Evolutionary conservation across 768 basidiomycete species (phyloP).

Genomic region (Lactarius quietus): DNA sequence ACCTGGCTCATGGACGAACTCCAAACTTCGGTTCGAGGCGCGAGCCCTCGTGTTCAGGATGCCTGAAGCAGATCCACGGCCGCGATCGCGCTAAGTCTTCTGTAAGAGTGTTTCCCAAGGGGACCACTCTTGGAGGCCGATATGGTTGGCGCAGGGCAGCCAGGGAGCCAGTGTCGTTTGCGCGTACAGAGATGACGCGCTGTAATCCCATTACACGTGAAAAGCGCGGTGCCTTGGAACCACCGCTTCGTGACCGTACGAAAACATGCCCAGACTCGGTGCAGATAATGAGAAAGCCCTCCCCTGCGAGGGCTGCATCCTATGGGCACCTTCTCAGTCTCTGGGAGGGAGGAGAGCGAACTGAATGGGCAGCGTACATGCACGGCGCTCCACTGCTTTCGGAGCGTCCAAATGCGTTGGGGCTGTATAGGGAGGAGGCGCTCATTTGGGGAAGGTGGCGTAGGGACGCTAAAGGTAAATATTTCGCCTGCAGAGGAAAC

Average conservation of each 20-base stretch:
- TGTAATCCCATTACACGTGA: constrained; percentile 78
- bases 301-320: constrained; percentile 87
- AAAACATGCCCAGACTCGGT: constrained; percentile 95
- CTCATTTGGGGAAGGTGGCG: constrained; percentile 29
- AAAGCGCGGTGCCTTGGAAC: constrained; percentile 64
- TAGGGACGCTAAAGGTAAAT: constrained; percentile 64
- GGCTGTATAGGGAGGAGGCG: constrained; percentile 56
- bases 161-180: constrained; percentile 82
- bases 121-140: constrained; percentile 48
- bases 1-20: not conserved
- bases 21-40: constrained; percentile 13
- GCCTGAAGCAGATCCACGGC: constrained; percentile 46
- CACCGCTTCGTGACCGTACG: constrained; percentile 60
- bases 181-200: constrained; percentile 78
- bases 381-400: constrained; percentile 83
- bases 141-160: constrained; percentile 80
- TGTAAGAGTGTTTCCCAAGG: constrained; percentile 53
- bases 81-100: constrained; percentile 64
- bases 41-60: constrained; percentile 25
- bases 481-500: constrained; percentile 87
- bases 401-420: constrained; percentile 86
- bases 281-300: constrained; percentile 87
- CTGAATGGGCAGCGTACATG: constrained; percentile 43
- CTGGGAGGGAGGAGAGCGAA: not conserved
- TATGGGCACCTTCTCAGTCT: constrained; percentile 30